Evolutionary conservation across 768 basidiomycete species (phyloP).

Genomic region (Lentinula edodes): DNA sequence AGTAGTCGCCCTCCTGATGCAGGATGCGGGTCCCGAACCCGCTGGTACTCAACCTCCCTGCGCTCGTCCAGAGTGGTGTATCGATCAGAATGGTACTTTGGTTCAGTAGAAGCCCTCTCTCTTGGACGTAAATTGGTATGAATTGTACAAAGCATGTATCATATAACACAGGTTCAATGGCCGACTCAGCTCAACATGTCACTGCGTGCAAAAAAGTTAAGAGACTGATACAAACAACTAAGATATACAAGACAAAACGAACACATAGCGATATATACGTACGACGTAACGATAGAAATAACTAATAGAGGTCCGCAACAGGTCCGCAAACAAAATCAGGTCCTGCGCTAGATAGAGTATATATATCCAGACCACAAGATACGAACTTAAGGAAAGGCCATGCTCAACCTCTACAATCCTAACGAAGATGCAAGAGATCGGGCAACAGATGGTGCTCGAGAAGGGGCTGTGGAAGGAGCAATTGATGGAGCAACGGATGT

Average conservation of each 20-base stretch:
- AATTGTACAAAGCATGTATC: too few relatives aligned
- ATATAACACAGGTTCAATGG: too few relatives aligned
- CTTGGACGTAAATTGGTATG: too few relatives aligned
- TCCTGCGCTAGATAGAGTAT: not conserved
- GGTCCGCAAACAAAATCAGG: not conserved
- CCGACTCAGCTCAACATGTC: too few relatives aligned
- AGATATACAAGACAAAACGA: constrained; percentile 6
- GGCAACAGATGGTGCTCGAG: constrained; percentile 21
- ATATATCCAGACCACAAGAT: not conserved
- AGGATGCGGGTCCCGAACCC: constrained; percentile 66
- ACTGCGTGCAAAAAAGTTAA: too few relatives aligned
- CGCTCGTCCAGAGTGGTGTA: constrained; percentile 53
- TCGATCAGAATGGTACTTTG: constrained; percentile 48
- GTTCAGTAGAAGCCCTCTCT: constrained; percentile 9
- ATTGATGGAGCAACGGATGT: constrained; percentile 19
- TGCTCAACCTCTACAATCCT: constrained; percentile 20
- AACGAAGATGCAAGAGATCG: constrained; percentile 43
- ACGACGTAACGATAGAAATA: not conserved
- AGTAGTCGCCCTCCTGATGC: constrained; percentile 59
- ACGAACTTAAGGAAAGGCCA: not conserved
- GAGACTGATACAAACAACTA: constrained; percentile 9
- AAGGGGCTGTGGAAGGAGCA: constrained; percentile 15
- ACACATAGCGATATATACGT: not conserved
- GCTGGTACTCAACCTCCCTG: constrained; percentile 52
- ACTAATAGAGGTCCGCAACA: not conserved